These are phyloP conservation scores for Didymella sp. DNA, from an alignment of 2,329 filamentous ascomycete species.

Conservation along the genomic window DNA sequence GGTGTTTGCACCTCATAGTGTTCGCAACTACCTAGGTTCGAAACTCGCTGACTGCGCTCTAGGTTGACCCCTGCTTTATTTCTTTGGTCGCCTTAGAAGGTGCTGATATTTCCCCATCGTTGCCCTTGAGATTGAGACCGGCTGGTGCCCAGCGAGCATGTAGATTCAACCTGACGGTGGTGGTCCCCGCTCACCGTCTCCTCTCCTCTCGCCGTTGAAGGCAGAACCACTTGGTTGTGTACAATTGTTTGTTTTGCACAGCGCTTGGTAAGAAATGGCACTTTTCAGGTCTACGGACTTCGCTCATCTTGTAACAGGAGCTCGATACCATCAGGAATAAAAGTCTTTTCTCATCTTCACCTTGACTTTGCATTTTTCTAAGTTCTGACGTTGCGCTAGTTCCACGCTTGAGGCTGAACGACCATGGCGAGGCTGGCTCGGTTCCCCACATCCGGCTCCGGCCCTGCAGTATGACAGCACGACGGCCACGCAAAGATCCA, in stretches of 20 bases:
- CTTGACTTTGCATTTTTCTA: background rate
- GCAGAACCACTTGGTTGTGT: background rate
- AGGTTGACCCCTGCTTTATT: no score
- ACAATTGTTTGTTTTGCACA: background rate
- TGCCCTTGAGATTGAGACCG: background rate
- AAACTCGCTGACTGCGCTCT: no score
- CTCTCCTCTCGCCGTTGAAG: background rate
- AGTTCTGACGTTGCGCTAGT: slow-evolving; percentile 1
- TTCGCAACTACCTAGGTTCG: no score
- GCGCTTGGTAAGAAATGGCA: background rate
- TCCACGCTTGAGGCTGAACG: slow-evolving; percentile 7
- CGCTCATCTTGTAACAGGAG: background rate
- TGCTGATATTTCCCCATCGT: no score
- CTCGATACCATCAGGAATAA: background rate
- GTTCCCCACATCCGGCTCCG: slow-evolving; percentile 24
- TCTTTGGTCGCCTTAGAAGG: no score
- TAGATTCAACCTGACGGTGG: background rate
- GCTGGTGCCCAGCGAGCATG: background rate
- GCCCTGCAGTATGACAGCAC: slow-evolving; percentile 17
- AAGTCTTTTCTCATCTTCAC: background rate
- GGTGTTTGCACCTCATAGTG: no score
- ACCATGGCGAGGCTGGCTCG: slow-evolving; percentile 13
- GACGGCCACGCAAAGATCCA: background rate
- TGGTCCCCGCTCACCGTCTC: background rate
- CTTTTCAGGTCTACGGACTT: background rate